These are phyloP conservation scores for Talaromyces sp. DNA, from an alignment of 2,329 filamentous ascomycete genomes.

Conservation along the genomic window DNA sequence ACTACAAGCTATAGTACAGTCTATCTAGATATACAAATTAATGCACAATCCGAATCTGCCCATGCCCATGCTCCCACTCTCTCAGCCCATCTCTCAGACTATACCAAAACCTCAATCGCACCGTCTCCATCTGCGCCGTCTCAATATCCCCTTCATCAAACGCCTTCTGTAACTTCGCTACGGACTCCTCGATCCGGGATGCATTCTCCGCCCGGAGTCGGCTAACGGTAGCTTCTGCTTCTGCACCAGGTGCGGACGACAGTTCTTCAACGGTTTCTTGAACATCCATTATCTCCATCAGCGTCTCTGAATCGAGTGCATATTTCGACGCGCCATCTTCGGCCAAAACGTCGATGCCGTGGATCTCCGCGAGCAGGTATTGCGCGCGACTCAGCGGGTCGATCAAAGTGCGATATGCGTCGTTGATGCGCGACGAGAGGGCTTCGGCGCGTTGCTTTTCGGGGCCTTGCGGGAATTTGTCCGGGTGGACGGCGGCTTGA, in stretches of 20 bases:
- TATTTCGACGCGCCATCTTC: constrained; percentile 65
- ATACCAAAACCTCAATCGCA: constrained; percentile 83
- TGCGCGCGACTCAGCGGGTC: constrained; percentile 81
- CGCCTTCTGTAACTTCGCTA: constrained; percentile 60
- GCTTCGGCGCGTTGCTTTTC: constrained; percentile 67
- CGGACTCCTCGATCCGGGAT: constrained; percentile 62
- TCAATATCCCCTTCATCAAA: constrained; percentile 68
- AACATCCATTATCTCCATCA: constrained; percentile 85
- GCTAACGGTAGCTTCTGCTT: constrained; percentile 58
- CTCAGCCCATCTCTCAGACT: constrained; percentile 79
- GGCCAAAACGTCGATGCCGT: constrained; percentile 70
- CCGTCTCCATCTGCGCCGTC: constrained; percentile 67
- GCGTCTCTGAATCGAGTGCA: constrained; percentile 66
- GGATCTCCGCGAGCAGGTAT: constrained; percentile 68
- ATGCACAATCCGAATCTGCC: constrained; percentile 55
- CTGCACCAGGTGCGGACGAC: constrained; percentile 36
- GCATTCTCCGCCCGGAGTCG: constrained; percentile 69
- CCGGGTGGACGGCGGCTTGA: constrained; percentile 58
- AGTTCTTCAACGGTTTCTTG: constrained; percentile 69
- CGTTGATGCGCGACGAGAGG: constrained; percentile 80
- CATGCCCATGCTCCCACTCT: constrained; percentile 78
- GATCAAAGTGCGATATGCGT: constrained; percentile 81
- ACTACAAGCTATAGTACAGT: too few relatives aligned
- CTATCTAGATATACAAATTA: constrained; percentile 35
- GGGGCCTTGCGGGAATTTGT: constrained; percentile 48